These are phyloP conservation scores for Allantophomopsis lycopodina DNA, from an alignment of 2,329 filamentous ascomycete species.

Conservation along the genomic window DNA sequence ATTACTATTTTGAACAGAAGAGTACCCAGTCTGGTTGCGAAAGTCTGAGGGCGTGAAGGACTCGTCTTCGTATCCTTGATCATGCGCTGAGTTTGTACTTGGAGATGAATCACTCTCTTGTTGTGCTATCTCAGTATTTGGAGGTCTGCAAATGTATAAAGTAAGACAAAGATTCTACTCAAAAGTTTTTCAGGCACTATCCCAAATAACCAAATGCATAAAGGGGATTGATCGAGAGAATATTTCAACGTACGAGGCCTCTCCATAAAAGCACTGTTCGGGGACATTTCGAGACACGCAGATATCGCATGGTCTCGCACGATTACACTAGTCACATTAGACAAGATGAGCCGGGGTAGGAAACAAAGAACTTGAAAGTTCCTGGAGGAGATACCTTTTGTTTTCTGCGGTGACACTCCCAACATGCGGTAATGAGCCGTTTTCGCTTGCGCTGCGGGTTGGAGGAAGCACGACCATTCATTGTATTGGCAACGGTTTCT, in stretches of 20 bases:
- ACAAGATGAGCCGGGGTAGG: too few relatives aligned
- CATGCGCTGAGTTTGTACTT: too few relatives aligned
- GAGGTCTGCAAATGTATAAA: too few relatives aligned
- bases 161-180: too few relatives aligned
- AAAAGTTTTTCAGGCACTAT: too few relatives aligned
- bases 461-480: background rate
- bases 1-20: too few relatives aligned
- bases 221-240: background rate
- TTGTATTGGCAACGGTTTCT: background rate
- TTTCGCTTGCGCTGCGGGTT: background rate
- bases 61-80: too few relatives aligned
- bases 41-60: too few relatives aligned
- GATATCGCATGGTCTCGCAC: background rate
- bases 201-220: too few relatives aligned
- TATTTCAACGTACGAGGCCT: background rate
- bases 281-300: background rate
- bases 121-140: too few relatives aligned
- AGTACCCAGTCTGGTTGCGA: too few relatives aligned
- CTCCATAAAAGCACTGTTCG: background rate
- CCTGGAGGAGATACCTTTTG: background rate
- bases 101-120: too few relatives aligned
- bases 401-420: slow-evolving; percentile 1
- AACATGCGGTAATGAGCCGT: background rate
- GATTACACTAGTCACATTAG: background rate
- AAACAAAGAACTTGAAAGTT: background rate